phyloP scores from a whole-genome alignment of 257 asterid genomes.

The Przewalskia tangutica region DNA sequence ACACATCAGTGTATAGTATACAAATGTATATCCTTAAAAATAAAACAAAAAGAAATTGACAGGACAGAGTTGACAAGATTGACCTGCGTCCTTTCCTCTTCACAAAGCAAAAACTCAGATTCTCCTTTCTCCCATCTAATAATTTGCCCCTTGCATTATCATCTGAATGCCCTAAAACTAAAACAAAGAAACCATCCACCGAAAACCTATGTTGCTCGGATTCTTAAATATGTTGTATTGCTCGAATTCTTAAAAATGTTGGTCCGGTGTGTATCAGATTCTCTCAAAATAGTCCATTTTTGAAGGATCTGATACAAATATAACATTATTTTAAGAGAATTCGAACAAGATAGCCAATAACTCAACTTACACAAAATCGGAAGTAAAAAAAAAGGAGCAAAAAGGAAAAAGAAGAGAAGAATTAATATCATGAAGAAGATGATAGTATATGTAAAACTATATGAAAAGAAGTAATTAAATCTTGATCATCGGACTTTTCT shows the following conservation, averaged over 20 bases:
- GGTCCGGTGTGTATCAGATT: neutral
- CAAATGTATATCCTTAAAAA: neutral
- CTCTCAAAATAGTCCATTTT: too few relatives aligned
- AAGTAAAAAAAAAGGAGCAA: neutral
- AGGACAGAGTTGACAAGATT: conserved; percentile 53
- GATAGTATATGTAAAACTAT: neutral
- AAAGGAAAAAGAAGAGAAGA: too few relatives aligned
- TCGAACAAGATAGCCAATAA: neutral
- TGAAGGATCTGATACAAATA: neutral
- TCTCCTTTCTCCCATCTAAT: conserved; percentile 31
- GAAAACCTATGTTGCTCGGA: neutral
- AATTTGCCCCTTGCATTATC: conserved; percentile 9
- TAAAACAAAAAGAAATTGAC: conserved; percentile 40
- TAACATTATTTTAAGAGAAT: neutral
- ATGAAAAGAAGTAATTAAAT: neutral
- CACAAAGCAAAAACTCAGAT: conserved; percentile 25
- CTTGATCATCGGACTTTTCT: neutral
- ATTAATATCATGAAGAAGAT: neutral
- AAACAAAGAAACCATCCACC: neutral
- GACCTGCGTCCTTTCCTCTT: conserved; percentile 41
- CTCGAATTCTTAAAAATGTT: neutral
- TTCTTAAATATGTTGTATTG: neutral
- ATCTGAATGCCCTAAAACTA: conserved; percentile 7
- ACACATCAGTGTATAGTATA: neutral
- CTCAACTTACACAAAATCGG: neutral